A percentile compares a stretch with the other conserved stretches of the same genome.
phyloP scores from a whole-genome alignment of 306 rosid species.

The Canavalia ensiformis region DNA sequence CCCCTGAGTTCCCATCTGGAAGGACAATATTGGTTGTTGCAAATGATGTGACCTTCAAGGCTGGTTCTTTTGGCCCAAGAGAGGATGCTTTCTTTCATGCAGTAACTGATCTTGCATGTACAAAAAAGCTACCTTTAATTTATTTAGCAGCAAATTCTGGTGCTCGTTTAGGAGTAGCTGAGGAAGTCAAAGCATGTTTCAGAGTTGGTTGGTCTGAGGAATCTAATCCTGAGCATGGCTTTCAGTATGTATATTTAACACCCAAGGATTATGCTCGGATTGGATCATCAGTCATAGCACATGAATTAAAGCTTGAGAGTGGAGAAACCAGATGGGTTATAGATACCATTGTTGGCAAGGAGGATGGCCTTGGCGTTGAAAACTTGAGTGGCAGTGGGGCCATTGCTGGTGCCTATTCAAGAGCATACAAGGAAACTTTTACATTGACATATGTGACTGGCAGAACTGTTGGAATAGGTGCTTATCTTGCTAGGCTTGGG shows the following conservation, averaged over 20 bases:
- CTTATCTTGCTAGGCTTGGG: slow-evolving; percentile 99
- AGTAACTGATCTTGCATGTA: slow-evolving; percentile 92
- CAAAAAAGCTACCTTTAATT: slow-evolving; percentile 82
- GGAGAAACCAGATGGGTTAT: slow-evolving; percentile 97
- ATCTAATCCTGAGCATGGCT: slow-evolving; percentile 89
- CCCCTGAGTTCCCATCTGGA: slow-evolving; percentile 95
- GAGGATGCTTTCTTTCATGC: slow-evolving; percentile 97
- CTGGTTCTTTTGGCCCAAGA: slow-evolving; percentile 97
- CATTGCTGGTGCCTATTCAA: slow-evolving; percentile 94
- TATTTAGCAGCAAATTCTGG: slow-evolving; percentile 99
- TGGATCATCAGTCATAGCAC: slow-evolving; percentile 86
- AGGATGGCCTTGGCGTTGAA: slow-evolving; percentile 95
- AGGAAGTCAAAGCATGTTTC: slow-evolving; percentile 94
- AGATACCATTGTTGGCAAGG: slow-evolving; percentile 96
- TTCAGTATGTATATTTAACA: slow-evolving; percentile 87
- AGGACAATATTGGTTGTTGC: slow-evolving; percentile 86
- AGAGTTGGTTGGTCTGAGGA: slow-evolving; percentile 99
- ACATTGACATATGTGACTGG: slow-evolving; percentile 96
- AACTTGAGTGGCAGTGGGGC: slow-evolving; percentile 98
- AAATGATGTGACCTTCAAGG: slow-evolving; percentile 95
- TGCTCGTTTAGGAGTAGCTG: slow-evolving; percentile 96
- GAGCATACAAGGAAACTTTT: slow-evolving; percentile 93
- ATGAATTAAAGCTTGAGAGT: slow-evolving; percentile 72
- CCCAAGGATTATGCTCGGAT: slow-evolving; percentile 88
- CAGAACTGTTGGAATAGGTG: slow-evolving; percentile 97